These are phyloP conservation scores for Oryza coarctata DNA, from an alignment of 176 grass and related monocot genomes.

Conservation along the genomic window DNA sequence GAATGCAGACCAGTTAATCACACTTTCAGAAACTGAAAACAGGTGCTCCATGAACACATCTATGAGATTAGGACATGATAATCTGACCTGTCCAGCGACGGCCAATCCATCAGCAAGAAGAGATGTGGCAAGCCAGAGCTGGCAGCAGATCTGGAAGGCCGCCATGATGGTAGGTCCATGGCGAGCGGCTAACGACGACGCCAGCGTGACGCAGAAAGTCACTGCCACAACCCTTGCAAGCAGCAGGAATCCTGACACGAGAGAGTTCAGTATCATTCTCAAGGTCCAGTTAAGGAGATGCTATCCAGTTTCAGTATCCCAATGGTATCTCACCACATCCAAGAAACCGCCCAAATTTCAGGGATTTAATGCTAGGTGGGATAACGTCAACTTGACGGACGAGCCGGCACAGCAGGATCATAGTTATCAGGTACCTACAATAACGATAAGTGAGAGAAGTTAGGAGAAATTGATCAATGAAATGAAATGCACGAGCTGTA, in stretches of 20 bases:
- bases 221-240: conserved; percentile 92
- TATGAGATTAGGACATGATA: not conserved
- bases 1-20: not conserved
- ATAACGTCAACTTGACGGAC: conserved; percentile 75
- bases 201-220: conserved; percentile 93
- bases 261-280: conserved; percentile 19
- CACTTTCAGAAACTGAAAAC: conserved; percentile 22
- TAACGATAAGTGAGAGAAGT: not conserved
- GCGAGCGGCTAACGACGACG: conserved; percentile 82
- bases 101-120: conserved; percentile 95
- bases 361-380: conserved; percentile 81
- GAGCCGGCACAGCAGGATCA: conserved; percentile 74
- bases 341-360: conserved; percentile 87
- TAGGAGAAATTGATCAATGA: conserved; percentile 24
- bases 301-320: conserved; percentile 35
- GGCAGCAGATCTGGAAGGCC: conserved; percentile 91
- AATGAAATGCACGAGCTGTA: not conserved
- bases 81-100: conserved; percentile 87
- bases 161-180: conserved; percentile 77
- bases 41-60: not conserved
- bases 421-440: conserved; percentile 83
- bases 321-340: conserved; percentile 74
- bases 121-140: conserved; percentile 91
- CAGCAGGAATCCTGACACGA: conserved; percentile 71
- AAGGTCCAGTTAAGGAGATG: conserved; percentile 13